Conservation (phyloP, 805 yeast species). For the Torulaspora microellipsoides region DNA sequence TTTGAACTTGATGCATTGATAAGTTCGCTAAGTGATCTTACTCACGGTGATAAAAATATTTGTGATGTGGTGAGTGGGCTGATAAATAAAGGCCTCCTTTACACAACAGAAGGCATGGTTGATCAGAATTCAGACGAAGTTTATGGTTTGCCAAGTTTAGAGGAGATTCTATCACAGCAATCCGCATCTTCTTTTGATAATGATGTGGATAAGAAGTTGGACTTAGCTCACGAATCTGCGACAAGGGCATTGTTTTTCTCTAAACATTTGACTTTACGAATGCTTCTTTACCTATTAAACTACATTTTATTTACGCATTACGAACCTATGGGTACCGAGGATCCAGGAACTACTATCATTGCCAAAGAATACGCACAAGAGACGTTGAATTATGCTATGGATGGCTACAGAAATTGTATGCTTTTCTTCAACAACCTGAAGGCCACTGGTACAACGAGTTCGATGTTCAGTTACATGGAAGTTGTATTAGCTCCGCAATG, state of each 20-base stretch:
- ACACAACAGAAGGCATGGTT: conserved; percentile 31
- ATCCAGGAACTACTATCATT: conserved; percentile 32
- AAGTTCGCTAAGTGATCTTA: conserved; percentile 31
- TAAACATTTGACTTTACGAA: conserved; percentile 40
- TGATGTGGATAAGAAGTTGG: conserved; percentile 32
- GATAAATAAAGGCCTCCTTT: conserved; percentile 29
- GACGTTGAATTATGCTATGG: conserved; percentile 41
- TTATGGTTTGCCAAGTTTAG: conserved; percentile 32
- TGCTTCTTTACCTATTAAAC: conserved; percentile 47
- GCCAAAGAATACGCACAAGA: conserved; percentile 41
- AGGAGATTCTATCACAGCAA: conserved; percentile 24
- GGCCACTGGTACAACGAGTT: conserved; percentile 35
- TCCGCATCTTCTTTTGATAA: conserved; percentile 10
- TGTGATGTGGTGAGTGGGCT: conserved; percentile 28
- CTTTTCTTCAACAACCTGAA: conserved; percentile 38
- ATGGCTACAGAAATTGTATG: conserved; percentile 41
- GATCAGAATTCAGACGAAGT: conserved; percentile 31
- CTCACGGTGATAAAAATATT: conserved; percentile 32
- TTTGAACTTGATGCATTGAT: conserved; percentile 39
- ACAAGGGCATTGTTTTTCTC: conserved; percentile 39
- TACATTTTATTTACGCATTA: conserved; percentile 45
- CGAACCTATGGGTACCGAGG: conserved; percentile 39
- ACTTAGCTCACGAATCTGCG: conserved; percentile 39
- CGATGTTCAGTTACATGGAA: conserved; percentile 39
- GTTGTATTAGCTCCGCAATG: conserved; percentile 46